A percentile compares a stretch with the other conserved stretches of the same genome.
Conservation (phyloP, 805 yeast species). For the Trichomonascus vanleenenianus region DNA sequence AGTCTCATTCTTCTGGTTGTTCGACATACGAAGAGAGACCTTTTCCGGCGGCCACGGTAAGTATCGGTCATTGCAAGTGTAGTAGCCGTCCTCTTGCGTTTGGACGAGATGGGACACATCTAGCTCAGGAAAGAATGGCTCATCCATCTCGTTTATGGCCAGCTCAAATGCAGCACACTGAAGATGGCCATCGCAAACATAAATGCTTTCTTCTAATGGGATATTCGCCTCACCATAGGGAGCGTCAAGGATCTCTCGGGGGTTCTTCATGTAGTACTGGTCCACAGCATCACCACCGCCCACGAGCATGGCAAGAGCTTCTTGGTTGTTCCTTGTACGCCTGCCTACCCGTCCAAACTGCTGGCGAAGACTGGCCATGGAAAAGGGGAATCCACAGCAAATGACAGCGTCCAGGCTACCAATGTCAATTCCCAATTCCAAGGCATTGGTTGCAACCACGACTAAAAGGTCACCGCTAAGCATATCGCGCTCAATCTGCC, state of each 20-base stretch:
- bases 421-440: constrained; percentile 92
- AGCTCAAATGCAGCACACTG: constrained; percentile 92
- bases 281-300: constrained; percentile 78
- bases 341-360: constrained; percentile 98
- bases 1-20: constrained; percentile 65
- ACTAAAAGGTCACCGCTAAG: constrained; percentile 80
- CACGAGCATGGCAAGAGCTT: constrained; percentile 77
- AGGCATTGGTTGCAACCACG: constrained; percentile 88
- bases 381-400: constrained; percentile 86
- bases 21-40: constrained; percentile 75
- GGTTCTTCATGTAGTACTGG: constrained; percentile 70
- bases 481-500: constrained; percentile 85
- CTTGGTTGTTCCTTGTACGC: constrained; percentile 45
- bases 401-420: constrained; percentile 88
- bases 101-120: constrained; percentile 1
- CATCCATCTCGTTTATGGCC: constrained; percentile 46
- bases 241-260: constrained; percentile 43
- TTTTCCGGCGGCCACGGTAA: constrained; percentile 75
- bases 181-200: constrained; percentile 71
- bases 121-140: not conserved
- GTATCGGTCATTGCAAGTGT: constrained; percentile 49
- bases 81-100: constrained; percentile 17
- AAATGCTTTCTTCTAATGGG: constrained; percentile 51
- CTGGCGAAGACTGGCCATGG: constrained; percentile 82
- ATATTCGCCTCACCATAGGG: constrained; percentile 53